These are phyloP conservation scores for Colletotrichum higginsianum DNA, from an alignment of 2,329 filamentous ascomycete species.

Conservation along the genomic window DNA sequence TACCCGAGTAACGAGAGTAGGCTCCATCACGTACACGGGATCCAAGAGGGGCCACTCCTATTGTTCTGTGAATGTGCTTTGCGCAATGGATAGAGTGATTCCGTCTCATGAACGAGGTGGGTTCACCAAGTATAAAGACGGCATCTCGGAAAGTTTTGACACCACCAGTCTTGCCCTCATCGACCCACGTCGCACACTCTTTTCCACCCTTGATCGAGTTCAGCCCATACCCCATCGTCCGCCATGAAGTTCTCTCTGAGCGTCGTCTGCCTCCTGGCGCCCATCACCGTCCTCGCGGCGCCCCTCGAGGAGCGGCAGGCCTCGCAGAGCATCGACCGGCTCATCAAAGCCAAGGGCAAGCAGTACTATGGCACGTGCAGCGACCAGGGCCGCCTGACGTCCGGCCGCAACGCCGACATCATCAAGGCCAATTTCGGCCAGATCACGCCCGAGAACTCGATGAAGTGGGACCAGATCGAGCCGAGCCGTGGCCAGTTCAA, in stretches of 20 bases:
- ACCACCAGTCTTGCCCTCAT: neutral
- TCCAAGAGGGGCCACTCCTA: neutral
- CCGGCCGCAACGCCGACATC: constrained; percentile 66
- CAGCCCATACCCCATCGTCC: neutral
- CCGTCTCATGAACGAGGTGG: neutral
- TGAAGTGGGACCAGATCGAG: constrained; percentile 77
- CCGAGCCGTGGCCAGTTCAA: constrained; percentile 65
- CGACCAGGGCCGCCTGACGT: constrained; percentile 67
- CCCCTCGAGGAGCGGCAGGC: constrained; percentile 56
- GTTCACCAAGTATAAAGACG: neutral
- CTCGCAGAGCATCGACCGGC: constrained; percentile 65
- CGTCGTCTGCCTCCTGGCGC: constrained; percentile 55
- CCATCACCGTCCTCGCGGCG: constrained; percentile 54
- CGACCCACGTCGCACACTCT: neutral
- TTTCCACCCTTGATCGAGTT: neutral
- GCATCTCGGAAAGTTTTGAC: neutral
- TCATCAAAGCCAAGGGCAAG: constrained; percentile 75
- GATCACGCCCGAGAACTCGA: constrained; percentile 78
- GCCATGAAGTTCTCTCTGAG: constrained; percentile 45
- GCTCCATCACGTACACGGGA: neutral
- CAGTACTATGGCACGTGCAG: constrained; percentile 74
- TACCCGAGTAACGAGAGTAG: neutral
- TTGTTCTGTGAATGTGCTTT: neutral
- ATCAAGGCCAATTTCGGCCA: constrained; percentile 75
- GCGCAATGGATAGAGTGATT: neutral